Conservation (phyloP, 2,329 filamentous ascomycete species). For the Aspergillus sp. region DNA sequence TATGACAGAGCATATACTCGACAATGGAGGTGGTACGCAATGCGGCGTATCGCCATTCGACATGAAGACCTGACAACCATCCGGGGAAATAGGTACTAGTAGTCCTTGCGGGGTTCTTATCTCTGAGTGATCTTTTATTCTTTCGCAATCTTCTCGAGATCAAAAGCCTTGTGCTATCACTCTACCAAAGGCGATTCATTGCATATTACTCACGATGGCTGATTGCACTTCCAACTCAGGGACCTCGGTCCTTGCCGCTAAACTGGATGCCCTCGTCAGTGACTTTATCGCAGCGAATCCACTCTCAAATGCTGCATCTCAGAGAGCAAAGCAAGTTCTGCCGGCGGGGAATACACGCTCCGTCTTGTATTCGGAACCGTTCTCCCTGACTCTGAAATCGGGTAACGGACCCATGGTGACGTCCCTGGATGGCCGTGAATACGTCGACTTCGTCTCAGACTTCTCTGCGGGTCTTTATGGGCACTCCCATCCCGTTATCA, state of each 20-base stretch:
- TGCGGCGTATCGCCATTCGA: too few relatives aligned
- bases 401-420: constrained; percentile 27
- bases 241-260: not conserved
- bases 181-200: not conserved
- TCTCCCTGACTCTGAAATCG: constrained; percentile 31
- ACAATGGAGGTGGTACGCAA: too few relatives aligned
- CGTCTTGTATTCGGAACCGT: constrained; percentile 28
- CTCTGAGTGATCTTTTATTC: too few relatives aligned
- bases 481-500: constrained; percentile 59
- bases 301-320: not conserved
- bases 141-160: not conserved
- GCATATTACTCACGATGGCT: not conserved
- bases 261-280: not conserved
- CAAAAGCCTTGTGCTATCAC: not conserved
- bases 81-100: too few relatives aligned
- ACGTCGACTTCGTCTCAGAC: constrained; percentile 63
- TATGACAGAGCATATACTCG: too few relatives aligned
- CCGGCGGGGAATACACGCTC: constrained; percentile 9
- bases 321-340: not conserved
- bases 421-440: constrained; percentile 37
- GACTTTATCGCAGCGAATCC: not conserved
- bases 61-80: too few relatives aligned
- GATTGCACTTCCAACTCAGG: not conserved
- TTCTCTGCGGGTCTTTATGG: constrained; percentile 66
- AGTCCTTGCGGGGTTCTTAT: too few relatives aligned